Conservation (phyloP, 495 filamentous ascomycete genomes). For the Amphirosellinia nigrospora region DNA sequence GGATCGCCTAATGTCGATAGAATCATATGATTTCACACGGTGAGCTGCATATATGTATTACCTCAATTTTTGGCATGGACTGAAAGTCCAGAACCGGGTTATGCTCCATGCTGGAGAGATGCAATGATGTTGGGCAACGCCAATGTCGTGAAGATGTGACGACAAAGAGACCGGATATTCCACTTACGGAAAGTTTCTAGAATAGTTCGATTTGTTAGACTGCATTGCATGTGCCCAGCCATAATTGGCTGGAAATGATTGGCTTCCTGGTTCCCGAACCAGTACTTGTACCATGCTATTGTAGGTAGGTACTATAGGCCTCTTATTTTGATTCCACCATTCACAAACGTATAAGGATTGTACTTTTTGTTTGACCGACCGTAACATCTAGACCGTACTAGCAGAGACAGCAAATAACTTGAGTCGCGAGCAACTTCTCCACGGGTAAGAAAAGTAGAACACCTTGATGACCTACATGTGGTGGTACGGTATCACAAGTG, state of each 20-base stretch:
- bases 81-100: constrained; percentile 46
- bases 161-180: constrained; percentile 14
- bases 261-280: not conserved
- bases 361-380: too few relatives aligned
- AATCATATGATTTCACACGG: not conserved
- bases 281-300: too few relatives aligned
- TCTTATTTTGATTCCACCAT: too few relatives aligned
- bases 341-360: too few relatives aligned
- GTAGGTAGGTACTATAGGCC: too few relatives aligned
- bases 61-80: constrained; percentile 57
- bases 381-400: too few relatives aligned
- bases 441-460: not conserved
- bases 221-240: not conserved
- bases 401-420: not conserved
- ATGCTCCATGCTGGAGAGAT: constrained; percentile 26
- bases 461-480: not conserved
- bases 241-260: constrained; percentile 13
- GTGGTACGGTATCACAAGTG: not conserved
- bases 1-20: not conserved
- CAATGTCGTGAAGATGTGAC: not conserved
- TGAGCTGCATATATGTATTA: constrained; percentile 30
- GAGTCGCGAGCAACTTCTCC: not conserved
- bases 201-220: constrained; percentile 4
- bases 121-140: not conserved
- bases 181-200: constrained; percentile 20